Evolutionary conservation across 306 rosid species (phyloP).

Genomic region (Glycine tomentella): DNA sequence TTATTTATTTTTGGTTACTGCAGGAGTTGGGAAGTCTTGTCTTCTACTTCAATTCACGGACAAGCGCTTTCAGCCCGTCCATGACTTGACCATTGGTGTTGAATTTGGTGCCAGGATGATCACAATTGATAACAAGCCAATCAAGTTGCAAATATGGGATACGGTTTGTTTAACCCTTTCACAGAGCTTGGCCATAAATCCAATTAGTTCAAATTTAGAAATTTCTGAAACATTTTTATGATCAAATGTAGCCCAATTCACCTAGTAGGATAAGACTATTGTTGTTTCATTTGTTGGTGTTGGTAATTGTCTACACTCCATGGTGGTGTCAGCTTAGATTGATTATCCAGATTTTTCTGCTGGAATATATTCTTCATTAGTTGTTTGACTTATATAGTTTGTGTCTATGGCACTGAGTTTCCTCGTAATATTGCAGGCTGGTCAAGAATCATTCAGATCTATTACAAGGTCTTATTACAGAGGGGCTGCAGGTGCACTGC

Average conservation of each 20-base stretch:
- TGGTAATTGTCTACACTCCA: no score
- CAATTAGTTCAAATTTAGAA: background rate
- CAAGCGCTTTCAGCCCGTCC: slow-evolving; percentile 97
- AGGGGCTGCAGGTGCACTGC: slow-evolving; percentile 98
- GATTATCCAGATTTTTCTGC: background rate
- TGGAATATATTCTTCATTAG: slow-evolving; percentile 18
- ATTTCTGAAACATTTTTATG: background rate
- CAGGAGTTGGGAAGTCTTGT: slow-evolving; percentile 98
- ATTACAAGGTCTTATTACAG: slow-evolving; percentile 94
- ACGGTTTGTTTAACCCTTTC: slow-evolving; percentile 66
- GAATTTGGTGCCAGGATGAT: slow-evolving; percentile 99
- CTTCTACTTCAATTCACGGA: slow-evolving; percentile 97
- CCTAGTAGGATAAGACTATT: no score
- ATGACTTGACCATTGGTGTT: slow-evolving; percentile 96
- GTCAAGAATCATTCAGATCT: slow-evolving; percentile 99
- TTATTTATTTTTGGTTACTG: slow-evolving; percentile 8
- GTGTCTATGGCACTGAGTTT: slow-evolving; percentile 30
- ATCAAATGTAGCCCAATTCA: no score
- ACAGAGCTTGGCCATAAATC: background rate
- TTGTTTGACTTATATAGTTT: slow-evolving; percentile 35
- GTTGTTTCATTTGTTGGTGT: no score
- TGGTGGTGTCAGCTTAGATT: slow-evolving; percentile 4
- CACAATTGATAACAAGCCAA: slow-evolving; percentile 87
- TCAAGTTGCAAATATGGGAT: slow-evolving; percentile 99
- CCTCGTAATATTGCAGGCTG: slow-evolving; percentile 69